Base-by-base conservation (phyloP, 1,284 basidiomycete genomes). In the Coniferiporia weirii region DNA sequence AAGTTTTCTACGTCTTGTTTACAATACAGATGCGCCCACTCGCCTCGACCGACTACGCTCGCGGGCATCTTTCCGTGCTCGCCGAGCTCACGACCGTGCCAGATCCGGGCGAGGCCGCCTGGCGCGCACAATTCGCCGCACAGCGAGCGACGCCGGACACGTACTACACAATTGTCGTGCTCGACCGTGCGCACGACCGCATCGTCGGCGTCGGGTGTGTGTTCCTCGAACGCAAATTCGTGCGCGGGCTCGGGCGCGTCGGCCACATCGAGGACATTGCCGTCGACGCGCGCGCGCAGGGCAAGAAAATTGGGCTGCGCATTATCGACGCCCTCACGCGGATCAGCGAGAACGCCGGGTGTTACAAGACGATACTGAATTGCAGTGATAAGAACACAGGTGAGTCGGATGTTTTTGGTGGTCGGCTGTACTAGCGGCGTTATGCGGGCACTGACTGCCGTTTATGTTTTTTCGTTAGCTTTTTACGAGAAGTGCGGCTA, bases 181-280 rank as follows among this genome's bases (percentile, higher is more conserved):
- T 97, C 62, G 82, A 91, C 71, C 83, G 83, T 56, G 69, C 75
- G 10, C 81, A 84, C 0, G 93, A 97, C 76, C 75, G 79, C 64
- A 85, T 99, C 68, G 89, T 96, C 45, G 95, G 82, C 27, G 85
- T 89, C 20, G 96, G 95, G 13, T 85, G 87, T 6, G 77, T 97
- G 52, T 85, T 98, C 69, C 72, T 96, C 63, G 95, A 98, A 73
- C 88, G 87, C 77, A 98, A 99, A 78, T 98, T 98, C 79, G 76
- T 95, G 20, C 82, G 94, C 22, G 83, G 81, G 7, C 77, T 89
- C 15, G 92, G 92, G 19, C 78, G 80, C 59, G 91, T 93, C 8
- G 96, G 94, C 0, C 96, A 99, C 70, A 96, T 99, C 63, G 96
- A 99, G 74, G 96, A 99, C 70, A 98, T 99, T 64, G 94, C 93